Base-by-base conservation (phyloP, 169 alveolate genomes). In the Besnoitia besnoiti region DNA sequence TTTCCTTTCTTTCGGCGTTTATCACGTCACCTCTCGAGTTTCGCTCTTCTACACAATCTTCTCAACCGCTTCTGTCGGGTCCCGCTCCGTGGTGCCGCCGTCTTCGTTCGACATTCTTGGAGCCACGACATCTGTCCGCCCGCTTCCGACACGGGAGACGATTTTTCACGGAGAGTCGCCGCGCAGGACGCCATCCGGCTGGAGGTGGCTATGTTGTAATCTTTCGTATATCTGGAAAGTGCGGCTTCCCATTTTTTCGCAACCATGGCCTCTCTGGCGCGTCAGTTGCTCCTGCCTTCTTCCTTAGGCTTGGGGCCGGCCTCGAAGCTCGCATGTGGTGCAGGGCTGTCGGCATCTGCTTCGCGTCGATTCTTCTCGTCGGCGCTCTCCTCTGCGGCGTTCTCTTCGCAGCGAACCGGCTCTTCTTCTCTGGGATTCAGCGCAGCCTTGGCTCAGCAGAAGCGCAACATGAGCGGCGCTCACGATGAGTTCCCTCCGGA, bases 401-500 rank as follows among this genome's bases (percentile, higher is more conserved):
- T 73, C 8, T 37, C 1, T n/a, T 7, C 39, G 7, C 82, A 19
- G 82, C 46, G 82, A 2, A 30, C 46, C 8, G n/a, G 44, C 44
- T 2, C 39, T 39, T 62, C 79, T 62, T 16, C 0, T 73, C 82
- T n/a, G 16, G 39, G 39, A 2, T 19, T 73, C 44, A 73, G 21
- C 24, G 82, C 82, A 30, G 50, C 76, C 35, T 42, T 33, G 14
- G 10, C 39, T 30, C 80, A 67, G 80, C 87, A 77, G 55, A 21
- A 30, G 37, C 87, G 91, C 61, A 51, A 24, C 91, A 85, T 49
- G 91, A 42, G 50, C 59, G 40, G 67, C 44, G 35, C 30, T 10
- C 50, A 85, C 79, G 88, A 49, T 8, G 80, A 75, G 24, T 89
- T 10, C 50, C 92, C 92, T 35, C 40, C 80, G 40, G 92, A 40